These are phyloP conservation scores for Leccinum griseonigrum DNA, from an alignment of 1,284 basidiomycete genomes.

Conservation along the genomic window DNA sequence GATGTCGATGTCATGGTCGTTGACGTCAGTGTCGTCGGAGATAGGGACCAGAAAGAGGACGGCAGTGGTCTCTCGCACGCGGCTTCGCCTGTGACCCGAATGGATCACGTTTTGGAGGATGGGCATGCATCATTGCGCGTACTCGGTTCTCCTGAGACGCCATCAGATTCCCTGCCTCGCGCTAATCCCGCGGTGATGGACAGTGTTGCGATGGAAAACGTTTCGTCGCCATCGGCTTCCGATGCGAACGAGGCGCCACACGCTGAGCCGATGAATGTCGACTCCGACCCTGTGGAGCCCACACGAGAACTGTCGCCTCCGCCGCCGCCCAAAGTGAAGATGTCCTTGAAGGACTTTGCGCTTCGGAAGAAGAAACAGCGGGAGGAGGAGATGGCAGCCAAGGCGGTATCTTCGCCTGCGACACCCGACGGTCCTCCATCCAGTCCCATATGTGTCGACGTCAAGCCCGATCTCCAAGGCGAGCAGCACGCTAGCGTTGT, in stretches of 20 bases:
- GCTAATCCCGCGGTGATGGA: background rate
- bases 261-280: conserved; percentile 10
- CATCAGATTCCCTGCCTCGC: background rate
- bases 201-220: background rate
- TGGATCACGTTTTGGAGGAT: background rate
- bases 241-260: conserved; percentile 6
- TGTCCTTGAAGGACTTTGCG: conserved; percentile 49
- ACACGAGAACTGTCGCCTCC: conserved; percentile 20
- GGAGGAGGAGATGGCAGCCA: conserved; percentile 38
- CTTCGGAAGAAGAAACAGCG: conserved; percentile 44
- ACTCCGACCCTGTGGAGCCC: conserved; percentile 9
- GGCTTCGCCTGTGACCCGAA: background rate
- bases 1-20: conserved; percentile 32
- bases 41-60: conserved; percentile 1
- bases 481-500: conserved; percentile 2
- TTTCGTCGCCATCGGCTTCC: background rate
- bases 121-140: background rate
- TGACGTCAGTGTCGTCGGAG: conserved; percentile 15
- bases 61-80: background rate
- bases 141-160: conserved; percentile 6
- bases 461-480: conserved; percentile 12
- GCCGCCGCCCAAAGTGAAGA: conserved; percentile 38
- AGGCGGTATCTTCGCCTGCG: conserved; percentile 25
- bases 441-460: conserved; percentile 23
- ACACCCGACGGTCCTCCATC: conserved; percentile 15